Conservation (phyloP, 2,329 filamentous ascomycete species). For the Fusarium chlamydosporum region DNA sequence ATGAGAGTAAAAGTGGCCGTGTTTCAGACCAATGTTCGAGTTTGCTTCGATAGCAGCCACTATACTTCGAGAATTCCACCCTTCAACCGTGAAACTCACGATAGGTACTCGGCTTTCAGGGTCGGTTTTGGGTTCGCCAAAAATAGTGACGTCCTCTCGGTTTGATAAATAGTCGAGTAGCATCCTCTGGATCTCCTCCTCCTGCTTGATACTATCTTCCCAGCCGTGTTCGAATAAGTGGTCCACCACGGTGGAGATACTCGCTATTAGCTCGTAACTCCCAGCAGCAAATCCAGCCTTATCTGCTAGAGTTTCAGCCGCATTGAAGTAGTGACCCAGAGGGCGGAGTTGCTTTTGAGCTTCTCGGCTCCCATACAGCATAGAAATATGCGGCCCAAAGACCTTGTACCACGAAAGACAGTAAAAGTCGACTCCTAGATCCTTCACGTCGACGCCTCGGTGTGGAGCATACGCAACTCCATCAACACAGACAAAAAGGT, state of each 20-base stretch:
- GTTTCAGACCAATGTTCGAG: conserved; percentile 73
- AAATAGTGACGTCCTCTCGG: conserved; percentile 68
- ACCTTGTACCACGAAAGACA: conserved; percentile 88
- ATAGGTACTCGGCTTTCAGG: conserved; percentile 70
- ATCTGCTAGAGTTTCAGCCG: conserved; percentile 69
- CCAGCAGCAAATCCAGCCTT: conserved; percentile 78
- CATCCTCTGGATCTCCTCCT: conserved; percentile 70
- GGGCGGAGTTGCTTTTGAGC: conserved; percentile 70
- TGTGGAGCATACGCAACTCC: conserved; percentile 84
- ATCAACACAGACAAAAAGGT: conserved; percentile 77
- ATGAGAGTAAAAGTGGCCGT: conserved; percentile 78
- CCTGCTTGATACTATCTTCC: conserved; percentile 69
- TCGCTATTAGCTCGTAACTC: conserved; percentile 78
- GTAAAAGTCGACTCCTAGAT: conserved; percentile 80
- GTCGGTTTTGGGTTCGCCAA: conserved; percentile 67
- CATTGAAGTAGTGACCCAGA: conserved; percentile 77
- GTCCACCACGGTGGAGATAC: conserved; percentile 71
- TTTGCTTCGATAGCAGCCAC: conserved; percentile 73
- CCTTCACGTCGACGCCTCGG: conserved; percentile 75
- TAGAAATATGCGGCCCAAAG: conserved; percentile 81
- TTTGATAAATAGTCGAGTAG: conserved; percentile 71
- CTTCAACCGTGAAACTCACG: conserved; percentile 75
- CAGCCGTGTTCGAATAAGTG: conserved; percentile 70
- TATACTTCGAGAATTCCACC: conserved; percentile 67
- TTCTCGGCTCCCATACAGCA: conserved; percentile 73